These are phyloP conservation scores for Fusarium chlamydosporum DNA, from an alignment of 2,329 filamentous ascomycete genomes.

Conservation along the genomic window DNA sequence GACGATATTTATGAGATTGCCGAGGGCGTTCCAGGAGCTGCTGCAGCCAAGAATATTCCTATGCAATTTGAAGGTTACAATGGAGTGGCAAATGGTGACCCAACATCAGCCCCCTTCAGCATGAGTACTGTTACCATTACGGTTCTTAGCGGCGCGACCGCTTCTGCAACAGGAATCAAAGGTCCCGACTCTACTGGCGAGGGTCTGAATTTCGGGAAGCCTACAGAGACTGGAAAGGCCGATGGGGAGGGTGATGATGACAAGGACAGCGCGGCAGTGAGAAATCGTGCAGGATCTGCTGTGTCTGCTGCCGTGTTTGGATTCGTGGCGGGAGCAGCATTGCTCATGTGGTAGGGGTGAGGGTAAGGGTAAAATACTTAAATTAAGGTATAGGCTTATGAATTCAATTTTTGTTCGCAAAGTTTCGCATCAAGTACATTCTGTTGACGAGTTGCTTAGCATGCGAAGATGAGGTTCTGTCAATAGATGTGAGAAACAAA, in stretches of 20 bases:
- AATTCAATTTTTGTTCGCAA: too few species aligned
- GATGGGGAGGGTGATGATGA: background rate
- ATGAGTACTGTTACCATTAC: background rate
- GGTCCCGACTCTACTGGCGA: background rate
- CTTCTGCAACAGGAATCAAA: too few species aligned
- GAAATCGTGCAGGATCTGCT: background rate
- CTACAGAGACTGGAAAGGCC: background rate
- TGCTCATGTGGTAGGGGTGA: background rate
- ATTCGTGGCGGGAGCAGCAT: background rate
- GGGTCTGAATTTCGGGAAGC: background rate
- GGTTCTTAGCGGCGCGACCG: background rate
- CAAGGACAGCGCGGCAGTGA: background rate
- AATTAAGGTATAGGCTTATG: too few species aligned
- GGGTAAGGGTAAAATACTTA: too few species aligned
- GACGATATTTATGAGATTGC: background rate
- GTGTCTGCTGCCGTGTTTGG: too few species aligned
- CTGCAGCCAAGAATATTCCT: background rate
- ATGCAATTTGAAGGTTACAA: background rate
- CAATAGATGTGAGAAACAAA: background rate
- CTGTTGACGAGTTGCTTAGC: too few species aligned
- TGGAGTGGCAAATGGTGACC: background rate
- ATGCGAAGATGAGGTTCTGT: too few species aligned
- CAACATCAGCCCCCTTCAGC: background rate
- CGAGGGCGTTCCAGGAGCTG: background rate
- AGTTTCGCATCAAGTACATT: too few species aligned